phyloP scores from a whole-genome alignment of 139 green algal species.

The Astrephomene gubernaculifera region DNA sequence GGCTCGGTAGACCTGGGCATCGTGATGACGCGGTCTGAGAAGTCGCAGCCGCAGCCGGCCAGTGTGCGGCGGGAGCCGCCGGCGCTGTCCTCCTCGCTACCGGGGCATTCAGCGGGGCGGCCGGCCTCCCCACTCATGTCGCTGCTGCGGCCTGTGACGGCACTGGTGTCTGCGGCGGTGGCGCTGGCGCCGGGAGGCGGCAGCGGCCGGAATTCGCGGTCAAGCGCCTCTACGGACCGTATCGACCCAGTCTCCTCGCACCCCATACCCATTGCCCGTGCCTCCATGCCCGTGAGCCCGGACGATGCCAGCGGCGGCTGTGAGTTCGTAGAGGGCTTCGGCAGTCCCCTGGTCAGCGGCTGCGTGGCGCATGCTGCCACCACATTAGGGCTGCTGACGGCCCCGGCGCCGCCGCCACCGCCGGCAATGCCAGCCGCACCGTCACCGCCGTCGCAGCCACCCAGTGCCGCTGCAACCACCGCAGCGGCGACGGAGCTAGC shows the following conservation, averaged over 20 bases:
- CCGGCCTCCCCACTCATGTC: background rate
- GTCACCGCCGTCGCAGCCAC: no score
- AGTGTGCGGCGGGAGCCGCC: no score
- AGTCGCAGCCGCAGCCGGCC: no score
- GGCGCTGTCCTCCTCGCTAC: no score
- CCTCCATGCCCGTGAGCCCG: background rate
- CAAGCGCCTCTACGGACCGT: background rate
- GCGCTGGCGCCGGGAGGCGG: slow-evolving; percentile 4
- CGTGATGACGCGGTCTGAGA: no score
- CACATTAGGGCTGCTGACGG: background rate
- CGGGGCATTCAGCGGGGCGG: no score
- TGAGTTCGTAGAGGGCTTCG: background rate
- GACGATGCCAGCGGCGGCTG: background rate
- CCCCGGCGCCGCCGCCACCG: background rate
- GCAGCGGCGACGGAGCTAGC: no score
- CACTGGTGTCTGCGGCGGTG: slow-evolving; percentile 10
- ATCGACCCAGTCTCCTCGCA: background rate
- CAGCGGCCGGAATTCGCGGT: background rate
- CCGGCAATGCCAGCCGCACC: no score
- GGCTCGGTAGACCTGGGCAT: no score
- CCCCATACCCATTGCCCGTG: background rate
- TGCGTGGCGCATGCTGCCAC: background rate
- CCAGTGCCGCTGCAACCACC: no score
- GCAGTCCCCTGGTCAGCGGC: background rate
- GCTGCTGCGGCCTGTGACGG: slow-evolving; percentile 31